Evolutionary conservation across 2,329 filamentous ascomycete genomes (phyloP).

Genomic region (Phyllosticta citriasiana): DNA sequence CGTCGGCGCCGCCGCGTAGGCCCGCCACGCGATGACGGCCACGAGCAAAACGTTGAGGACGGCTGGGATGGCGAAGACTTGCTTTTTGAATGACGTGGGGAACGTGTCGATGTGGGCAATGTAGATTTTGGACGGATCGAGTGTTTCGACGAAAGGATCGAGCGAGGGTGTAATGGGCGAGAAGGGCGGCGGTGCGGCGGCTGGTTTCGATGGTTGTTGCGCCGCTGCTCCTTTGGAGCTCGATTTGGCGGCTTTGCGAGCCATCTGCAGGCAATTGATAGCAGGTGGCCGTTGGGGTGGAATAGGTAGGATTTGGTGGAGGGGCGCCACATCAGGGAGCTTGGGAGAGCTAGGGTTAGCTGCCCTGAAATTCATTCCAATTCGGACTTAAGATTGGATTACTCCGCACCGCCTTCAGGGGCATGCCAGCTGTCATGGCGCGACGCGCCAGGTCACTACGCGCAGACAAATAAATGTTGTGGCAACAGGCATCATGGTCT

Average conservation of each 20-base stretch:
- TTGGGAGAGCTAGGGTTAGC: not conserved
- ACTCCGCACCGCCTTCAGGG: not conserved
- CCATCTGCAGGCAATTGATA: not conserved
- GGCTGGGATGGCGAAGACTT: slow-evolving; percentile 72
- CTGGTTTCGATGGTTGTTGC: not conserved
- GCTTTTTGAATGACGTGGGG: slow-evolving; percentile 61
- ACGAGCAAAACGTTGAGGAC: slow-evolving; percentile 63
- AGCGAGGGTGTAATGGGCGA: slow-evolving; percentile 53
- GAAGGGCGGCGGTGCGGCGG: slow-evolving; percentile 50
- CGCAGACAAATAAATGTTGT: not conserved
- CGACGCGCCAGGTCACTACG: not conserved
- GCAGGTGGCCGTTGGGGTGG: not conserved
- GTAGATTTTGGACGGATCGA: slow-evolving; percentile 65
- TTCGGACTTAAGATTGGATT: slow-evolving; percentile 3
- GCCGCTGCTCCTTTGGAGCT: not conserved
- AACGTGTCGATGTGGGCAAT: slow-evolving; percentile 72
- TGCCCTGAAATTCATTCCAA: not conserved
- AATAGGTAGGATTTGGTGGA: not conserved
- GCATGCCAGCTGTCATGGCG: not conserved
- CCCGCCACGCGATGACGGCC: slow-evolving; percentile 55
- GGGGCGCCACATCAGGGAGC: not conserved
- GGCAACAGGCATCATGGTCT: not conserved
- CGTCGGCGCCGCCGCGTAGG: slow-evolving; percentile 58
- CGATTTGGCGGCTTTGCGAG: slow-evolving; percentile 5
- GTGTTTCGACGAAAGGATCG: slow-evolving; percentile 53